Conservation (phyloP, 2,329 filamentous ascomycete genomes). For the Camillea tinctor region DNA sequence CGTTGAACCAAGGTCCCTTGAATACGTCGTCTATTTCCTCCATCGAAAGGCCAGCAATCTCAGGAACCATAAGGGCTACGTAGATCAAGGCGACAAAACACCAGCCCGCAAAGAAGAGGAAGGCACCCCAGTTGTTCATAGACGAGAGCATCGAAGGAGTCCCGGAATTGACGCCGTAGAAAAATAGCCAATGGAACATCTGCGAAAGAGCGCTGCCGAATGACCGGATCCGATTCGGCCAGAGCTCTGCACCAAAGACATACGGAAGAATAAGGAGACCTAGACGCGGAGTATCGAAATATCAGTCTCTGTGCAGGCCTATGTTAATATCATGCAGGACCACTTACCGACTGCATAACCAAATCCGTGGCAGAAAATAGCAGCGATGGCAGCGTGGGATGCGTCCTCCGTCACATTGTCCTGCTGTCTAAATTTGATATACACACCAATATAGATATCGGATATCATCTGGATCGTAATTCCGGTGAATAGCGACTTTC, state of each 20-base stretch:
- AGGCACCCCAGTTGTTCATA: constrained; percentile 42
- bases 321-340: background rate
- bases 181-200: constrained; percentile 43
- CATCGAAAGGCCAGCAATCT: constrained; percentile 34
- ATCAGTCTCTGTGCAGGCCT: no score
- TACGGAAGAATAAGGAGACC: constrained; percentile 42
- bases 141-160: constrained; percentile 34
- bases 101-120: constrained; percentile 42
- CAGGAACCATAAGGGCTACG: constrained; percentile 39
- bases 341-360: constrained; percentile 40
- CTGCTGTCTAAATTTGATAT: constrained; percentile 1
- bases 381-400: constrained; percentile 40
- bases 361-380: constrained; percentile 45
- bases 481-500: constrained; percentile 1
- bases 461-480: constrained; percentile 1
- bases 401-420: constrained; percentile 31
- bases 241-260: constrained; percentile 44
- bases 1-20: constrained; percentile 25
- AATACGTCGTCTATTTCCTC: constrained; percentile 35
- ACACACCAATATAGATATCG: constrained; percentile 1
- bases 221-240: constrained; percentile 44
- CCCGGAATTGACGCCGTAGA: constrained; percentile 37
- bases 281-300: constrained; percentile 1
- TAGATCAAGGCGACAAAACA: constrained; percentile 38
- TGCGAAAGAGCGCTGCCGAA: constrained; percentile 41